phyloP scores from a whole-genome alignment of 2,329 filamentous ascomycete species.

The Colletotrichum siamense region DNA sequence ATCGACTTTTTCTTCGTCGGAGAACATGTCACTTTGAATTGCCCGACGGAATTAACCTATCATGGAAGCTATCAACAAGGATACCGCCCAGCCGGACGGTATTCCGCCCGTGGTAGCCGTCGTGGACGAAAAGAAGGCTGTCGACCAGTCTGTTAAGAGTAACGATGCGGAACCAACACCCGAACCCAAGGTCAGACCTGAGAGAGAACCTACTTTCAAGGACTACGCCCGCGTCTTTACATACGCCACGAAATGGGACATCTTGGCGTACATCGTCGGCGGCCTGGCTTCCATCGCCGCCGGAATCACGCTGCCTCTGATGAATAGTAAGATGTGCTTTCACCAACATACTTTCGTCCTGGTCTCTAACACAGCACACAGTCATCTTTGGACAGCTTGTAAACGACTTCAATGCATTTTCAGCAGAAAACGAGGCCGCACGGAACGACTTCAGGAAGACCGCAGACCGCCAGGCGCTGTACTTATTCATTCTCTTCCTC shows the following conservation, averaged over 20 bases:
- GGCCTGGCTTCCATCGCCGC: conserved; percentile 54
- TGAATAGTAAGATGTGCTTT: conserved; percentile 54
- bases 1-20: not conserved
- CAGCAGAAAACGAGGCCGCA: conserved; percentile 34
- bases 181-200: conserved; percentile 42
- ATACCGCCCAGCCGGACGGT: not conserved
- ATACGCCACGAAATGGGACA: conserved; percentile 60
- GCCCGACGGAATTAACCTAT: not conserved
- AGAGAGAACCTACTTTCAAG: conserved; percentile 48
- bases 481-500: conserved; percentile 74
- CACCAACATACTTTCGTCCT: conserved; percentile 44
- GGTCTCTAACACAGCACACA: conserved; percentile 20
- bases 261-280: conserved; percentile 51
- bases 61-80: not conserved
- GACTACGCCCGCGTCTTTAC: conserved; percentile 59
- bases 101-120: not conserved
- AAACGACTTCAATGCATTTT: conserved; percentile 52
- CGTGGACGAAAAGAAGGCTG: not conserved
- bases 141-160: not conserved
- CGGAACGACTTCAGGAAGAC: conserved; percentile 43
- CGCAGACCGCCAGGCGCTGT: conserved; percentile 59
- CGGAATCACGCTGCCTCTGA: conserved; percentile 61
- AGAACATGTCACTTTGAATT: not conserved
- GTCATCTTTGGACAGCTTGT: conserved; percentile 43
- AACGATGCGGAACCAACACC: conserved; percentile 31